phyloP scores from a whole-genome alignment of 495 filamentous ascomycete species.

The Penicillium paxilli region DNA sequence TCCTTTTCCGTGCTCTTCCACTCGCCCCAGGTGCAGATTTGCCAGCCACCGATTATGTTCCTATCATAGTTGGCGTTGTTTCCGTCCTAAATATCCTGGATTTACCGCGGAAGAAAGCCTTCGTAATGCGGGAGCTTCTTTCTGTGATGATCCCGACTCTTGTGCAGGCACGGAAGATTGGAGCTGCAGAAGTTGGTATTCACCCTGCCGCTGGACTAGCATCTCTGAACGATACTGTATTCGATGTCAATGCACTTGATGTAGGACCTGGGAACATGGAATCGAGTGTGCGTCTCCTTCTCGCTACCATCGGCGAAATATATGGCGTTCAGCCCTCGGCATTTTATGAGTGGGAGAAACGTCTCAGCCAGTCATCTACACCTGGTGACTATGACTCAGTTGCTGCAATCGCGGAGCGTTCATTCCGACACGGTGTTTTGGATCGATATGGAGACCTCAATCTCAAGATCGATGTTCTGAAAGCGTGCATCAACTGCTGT shows the following conservation, averaged over 20 bases:
- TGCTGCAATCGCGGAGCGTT: conserved; percentile 40
- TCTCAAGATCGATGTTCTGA: conserved; percentile 81
- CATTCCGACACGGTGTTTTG: conserved; percentile 40
- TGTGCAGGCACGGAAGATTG: conserved; percentile 88
- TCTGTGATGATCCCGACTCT: conserved; percentile 79
- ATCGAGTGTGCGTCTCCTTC: conserved; percentile 62
- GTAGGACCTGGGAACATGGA: conserved; percentile 75
- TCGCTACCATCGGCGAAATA: conserved; percentile 53
- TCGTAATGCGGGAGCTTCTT: conserved; percentile 81
- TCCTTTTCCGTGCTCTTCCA: conserved; percentile 74
- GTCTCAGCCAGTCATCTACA: conserved; percentile 20
- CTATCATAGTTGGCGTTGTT: conserved; percentile 83
- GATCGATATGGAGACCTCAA: conserved; percentile 49
- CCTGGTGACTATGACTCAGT: conserved; percentile 42
- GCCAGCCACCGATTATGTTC: conserved; percentile 67
- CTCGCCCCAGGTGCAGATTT: conserved; percentile 56
- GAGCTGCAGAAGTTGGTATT: conserved; percentile 91
- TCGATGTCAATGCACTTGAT: conserved; percentile 66
- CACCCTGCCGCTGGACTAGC: conserved; percentile 87
- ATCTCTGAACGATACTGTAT: conserved; percentile 54
- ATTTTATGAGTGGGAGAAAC: conserved; percentile 36
- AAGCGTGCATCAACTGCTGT: conserved; percentile 82
- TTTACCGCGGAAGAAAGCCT: conserved; percentile 80
- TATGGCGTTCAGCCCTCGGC: conserved; percentile 49
- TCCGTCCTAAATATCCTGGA: conserved; percentile 75